Conservation (phyloP, 768 basidiomycete genomes). For the Russula lepida region DNA sequence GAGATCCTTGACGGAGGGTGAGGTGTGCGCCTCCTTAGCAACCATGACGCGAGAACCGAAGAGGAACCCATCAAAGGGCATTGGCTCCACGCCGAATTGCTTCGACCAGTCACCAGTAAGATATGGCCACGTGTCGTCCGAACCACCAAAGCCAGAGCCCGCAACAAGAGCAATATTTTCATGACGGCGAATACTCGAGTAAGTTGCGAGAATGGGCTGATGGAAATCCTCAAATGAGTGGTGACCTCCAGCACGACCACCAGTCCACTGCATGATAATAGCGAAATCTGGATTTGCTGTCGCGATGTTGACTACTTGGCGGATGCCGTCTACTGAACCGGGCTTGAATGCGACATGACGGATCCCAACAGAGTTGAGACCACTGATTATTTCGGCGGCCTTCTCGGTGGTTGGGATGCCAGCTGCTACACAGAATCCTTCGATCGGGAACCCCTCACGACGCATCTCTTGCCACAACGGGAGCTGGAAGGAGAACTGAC, state of each 20-base stretch:
- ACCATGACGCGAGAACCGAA: constrained; percentile 98
- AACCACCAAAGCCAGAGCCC: constrained; percentile 93
- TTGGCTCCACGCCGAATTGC: constrained; percentile 76
- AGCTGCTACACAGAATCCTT: constrained; percentile 99
- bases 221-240: constrained; percentile 99
- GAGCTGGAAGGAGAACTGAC: constrained; percentile 94
- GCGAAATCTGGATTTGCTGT: constrained; percentile 92
- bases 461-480: constrained; percentile 98
- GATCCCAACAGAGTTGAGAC: constrained; percentile 74
- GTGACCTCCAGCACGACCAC: constrained; percentile 96
- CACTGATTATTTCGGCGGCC: constrained; percentile 90
- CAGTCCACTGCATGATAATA: constrained; percentile 98
- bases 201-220: constrained; percentile 87
- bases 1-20: constrained; percentile 89
- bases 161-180: constrained; percentile 84
- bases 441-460: constrained; percentile 87
- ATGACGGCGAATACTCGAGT: constrained; percentile 82
- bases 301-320: constrained; percentile 95
- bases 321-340: constrained; percentile 94
- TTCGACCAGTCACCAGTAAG: constrained; percentile 93
- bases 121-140: constrained; percentile 95
- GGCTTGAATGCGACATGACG: constrained; percentile 98
- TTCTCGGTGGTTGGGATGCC: constrained; percentile 97
- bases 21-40: constrained; percentile 96
- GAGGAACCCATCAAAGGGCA: constrained; percentile 98